Percentiles rank a stretch among this genome's conserved stretches.
Evolutionary conservation across 176 grass and related monocot genomes (phyloP).

Genomic region (Aegilops longissima): DNA sequence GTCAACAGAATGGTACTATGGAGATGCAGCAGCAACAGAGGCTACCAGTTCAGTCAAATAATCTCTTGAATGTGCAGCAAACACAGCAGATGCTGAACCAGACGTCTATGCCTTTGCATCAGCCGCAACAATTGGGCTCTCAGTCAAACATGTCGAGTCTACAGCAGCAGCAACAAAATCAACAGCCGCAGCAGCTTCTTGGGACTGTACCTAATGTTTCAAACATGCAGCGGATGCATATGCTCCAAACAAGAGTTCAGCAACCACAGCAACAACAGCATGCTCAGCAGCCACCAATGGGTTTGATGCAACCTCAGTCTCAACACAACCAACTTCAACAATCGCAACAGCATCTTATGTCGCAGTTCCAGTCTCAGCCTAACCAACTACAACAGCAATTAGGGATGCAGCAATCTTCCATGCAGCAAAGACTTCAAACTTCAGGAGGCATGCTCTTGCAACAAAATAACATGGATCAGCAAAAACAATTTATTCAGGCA

Average conservation of each 20-base stretch:
- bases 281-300: conserved; percentile 58
- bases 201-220: conserved; percentile 56
- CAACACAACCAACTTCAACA: conserved; percentile 71
- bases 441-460: conserved; percentile 68
- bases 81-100: conserved; percentile 75
- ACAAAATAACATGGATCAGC: conserved; percentile 63
- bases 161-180: conserved; percentile 57
- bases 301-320: conserved; percentile 59
- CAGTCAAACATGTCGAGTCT: conserved; percentile 64
- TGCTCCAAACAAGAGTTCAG: conserved; percentile 55
- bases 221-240: conserved; percentile 57
- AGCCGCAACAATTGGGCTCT: conserved; percentile 53
- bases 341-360: conserved; percentile 73
- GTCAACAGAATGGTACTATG: conserved; percentile 58
- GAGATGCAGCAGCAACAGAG: conserved; percentile 78
- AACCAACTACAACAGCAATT: conserved; percentile 58
- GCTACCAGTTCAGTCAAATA: conserved; percentile 71
- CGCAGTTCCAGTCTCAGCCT: conserved; percentile 67
- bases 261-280: conserved; percentile 67
- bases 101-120: conserved; percentile 66
- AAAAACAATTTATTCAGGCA: conserved; percentile 72
- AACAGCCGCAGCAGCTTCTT: conserved; percentile 60
- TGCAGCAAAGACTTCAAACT: conserved; percentile 62
- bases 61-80: conserved; percentile 76
- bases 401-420: conserved; percentile 49